Conservation (phyloP, 179 eudicot species). For the Monotropa hypopitys region DNA sequence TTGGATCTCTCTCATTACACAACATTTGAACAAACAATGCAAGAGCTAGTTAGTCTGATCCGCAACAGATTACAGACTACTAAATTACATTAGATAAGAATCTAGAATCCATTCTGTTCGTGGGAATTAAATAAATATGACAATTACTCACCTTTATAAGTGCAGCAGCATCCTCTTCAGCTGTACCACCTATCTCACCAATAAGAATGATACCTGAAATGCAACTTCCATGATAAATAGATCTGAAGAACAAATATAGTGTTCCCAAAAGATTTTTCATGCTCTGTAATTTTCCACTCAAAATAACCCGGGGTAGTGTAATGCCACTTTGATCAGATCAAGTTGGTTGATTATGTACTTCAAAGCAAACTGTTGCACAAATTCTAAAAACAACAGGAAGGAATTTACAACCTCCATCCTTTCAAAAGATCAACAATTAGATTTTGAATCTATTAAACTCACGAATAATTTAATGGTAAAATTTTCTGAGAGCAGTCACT, state of each 20-base stretch:
- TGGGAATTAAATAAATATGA: neutral
- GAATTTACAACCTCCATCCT: neutral
- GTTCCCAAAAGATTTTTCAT: neutral
- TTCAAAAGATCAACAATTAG: neutral
- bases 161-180: constrained; percentile 99
- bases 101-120: neutral
- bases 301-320: neutral
- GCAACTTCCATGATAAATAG: constrained; percentile 7
- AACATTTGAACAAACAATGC: neutral
- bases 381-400: neutral
- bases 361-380: neutral
- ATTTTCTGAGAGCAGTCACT: too few relatives aligned
- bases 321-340: neutral
- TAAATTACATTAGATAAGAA: neutral
- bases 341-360: neutral
- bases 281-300: neutral
- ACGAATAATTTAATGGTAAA: too few relatives aligned
- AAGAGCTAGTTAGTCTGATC: neutral
- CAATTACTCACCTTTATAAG: constrained; percentile 58
- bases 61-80: neutral
- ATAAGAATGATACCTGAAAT: constrained; percentile 79
- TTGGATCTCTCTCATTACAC: neutral
- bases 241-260: neutral
- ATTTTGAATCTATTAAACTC: neutral
- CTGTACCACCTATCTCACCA: constrained; percentile 96